A percentile compares a stretch with the other conserved stretches of the same genome.
Conservation (phyloP, 306 rosid species). For the Vicia sativa region DNA sequence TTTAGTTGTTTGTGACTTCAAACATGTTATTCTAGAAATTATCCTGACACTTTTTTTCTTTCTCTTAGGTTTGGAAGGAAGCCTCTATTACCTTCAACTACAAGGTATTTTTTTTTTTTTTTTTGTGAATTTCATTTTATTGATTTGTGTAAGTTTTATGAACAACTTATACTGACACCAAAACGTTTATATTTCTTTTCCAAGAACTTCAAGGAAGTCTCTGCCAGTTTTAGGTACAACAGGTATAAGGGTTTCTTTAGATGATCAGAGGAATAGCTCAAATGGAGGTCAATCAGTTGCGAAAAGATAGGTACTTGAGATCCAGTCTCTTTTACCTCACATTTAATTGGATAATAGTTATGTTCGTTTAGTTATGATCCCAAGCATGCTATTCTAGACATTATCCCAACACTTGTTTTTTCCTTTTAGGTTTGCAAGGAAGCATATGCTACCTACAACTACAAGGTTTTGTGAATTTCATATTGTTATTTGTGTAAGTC, state of each 20-base stretch:
- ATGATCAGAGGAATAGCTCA: constrained; percentile 44
- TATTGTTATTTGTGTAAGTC: constrained; percentile 12
- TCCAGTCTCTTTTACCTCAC: constrained; percentile 25
- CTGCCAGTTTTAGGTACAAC: constrained; percentile 51
- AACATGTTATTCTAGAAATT: constrained; percentile 18
- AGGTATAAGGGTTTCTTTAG: constrained; percentile 46
- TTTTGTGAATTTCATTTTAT: constrained; percentile 30
- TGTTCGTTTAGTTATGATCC: not conserved
- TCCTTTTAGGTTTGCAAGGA: constrained; percentile 52
- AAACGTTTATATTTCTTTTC: constrained; percentile 38
- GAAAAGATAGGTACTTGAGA: constrained; percentile 63
- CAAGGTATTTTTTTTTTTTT: constrained; percentile 55
- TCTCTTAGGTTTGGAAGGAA: constrained; percentile 52
- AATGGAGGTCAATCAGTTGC: constrained; percentile 49
- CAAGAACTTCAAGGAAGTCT: constrained; percentile 64
- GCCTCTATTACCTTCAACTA: constrained; percentile 45
- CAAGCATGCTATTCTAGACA: constrained; percentile 23
- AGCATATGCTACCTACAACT: constrained; percentile 46
- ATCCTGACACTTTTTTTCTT: not conserved
- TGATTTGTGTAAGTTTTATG: constrained; percentile 25
- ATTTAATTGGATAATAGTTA: constrained; percentile 15
- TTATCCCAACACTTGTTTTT: constrained; percentile 11
- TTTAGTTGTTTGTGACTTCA: not conserved
- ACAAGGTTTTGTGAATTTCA: constrained; percentile 53
- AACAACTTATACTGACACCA: constrained; percentile 36